Percentiles rank a stretch among this genome's conserved stretches.
phyloP scores from a whole-genome alignment of 352 stramenopile genomes.

The Thalassiosira tumida region DNA sequence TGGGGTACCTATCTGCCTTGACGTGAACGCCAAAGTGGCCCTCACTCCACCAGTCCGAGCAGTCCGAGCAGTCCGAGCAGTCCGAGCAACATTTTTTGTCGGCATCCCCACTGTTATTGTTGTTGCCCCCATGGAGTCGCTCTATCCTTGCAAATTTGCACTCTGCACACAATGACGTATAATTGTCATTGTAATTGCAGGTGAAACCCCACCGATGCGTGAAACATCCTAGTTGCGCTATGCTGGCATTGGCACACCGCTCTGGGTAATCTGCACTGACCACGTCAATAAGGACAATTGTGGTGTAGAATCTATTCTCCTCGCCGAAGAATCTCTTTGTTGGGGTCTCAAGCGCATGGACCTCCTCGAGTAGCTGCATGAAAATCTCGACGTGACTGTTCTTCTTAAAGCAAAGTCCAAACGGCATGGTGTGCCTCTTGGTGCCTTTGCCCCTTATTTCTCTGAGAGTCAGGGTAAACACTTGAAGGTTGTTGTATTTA shows the following conservation, averaged over 20 bases:
- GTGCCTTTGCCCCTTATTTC: not conserved
- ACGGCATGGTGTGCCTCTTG: conserved; percentile 16
- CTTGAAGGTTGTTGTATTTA: conserved; percentile 40
- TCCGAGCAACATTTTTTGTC: too few species aligned
- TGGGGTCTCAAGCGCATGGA: not conserved
- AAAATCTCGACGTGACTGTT: conserved; percentile 6
- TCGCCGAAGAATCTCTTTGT: conserved; percentile 29
- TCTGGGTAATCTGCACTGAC: conserved; percentile 43
- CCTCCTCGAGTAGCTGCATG: conserved; percentile 18
- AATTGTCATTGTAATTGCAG: conserved; percentile 14
- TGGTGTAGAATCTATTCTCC: not conserved
- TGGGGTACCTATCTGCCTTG: too few species aligned
- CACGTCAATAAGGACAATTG: conserved; percentile 25
- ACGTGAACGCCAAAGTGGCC: too few species aligned
- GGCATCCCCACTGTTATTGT: too few species aligned
- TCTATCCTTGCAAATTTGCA: not conserved
- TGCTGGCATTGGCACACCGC: conserved; percentile 32
- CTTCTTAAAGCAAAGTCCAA: conserved; percentile 54
- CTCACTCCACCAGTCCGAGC: too few species aligned
- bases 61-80: too few species aligned
- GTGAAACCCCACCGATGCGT: conserved; percentile 36
- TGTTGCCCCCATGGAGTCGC: too few species aligned
- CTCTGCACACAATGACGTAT: conserved; percentile 6
- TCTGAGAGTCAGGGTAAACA: conserved; percentile 35
- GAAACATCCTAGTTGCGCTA: conserved; percentile 22